Base-by-base conservation (phyloP, 2,329 filamentous ascomycete genomes). In the Cercospora nicotianae region DNA sequence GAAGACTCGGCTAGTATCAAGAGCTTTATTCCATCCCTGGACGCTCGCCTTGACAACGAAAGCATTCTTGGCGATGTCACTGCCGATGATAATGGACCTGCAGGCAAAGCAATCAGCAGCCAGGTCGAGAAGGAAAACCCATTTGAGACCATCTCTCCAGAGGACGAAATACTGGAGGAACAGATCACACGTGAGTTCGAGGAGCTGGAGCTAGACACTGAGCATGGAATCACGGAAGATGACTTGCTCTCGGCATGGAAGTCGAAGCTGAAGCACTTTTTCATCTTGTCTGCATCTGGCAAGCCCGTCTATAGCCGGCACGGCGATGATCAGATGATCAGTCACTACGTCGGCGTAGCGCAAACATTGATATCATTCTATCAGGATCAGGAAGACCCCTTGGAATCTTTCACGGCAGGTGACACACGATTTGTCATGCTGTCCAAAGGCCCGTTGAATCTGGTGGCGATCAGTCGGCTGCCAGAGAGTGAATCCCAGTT, bases 321-420 rank as follows among this genome's bases (percentile, higher is more conserved):
- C 77, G 95, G 96, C 48, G 93, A 97, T 73, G 86, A 96, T 72
- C 89, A 90, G 64, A 83, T 98, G 53, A 93, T 98, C 77, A 97
- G 96, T 74, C 91, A 91, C 61, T 97, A 95, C 74, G 94, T 98
- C 78, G 95, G 95, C 48, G 90, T 99, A 18, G 90, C 97, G 1
- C 95, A 98, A 78, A 99, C 95, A 53, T 94, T 99, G 74, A 97
- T 99, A 70, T 98, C 95, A 1, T 97, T 97, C 78, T 98, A 96
- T 77, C 91, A 97, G 77, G 89, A 89, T 57, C 87, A 90, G 8
- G 87, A 91, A 65, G 92, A 97, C 77, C 87, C 87, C 0, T 84
- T 99, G 10, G 87, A 88, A 71, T 90, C 90, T 13, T 99, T 99
- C 77, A 93, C 90, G 2, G 94, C 95, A n/a, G 93, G 91, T 13